Conservation (phyloP, 306 rosid genomes). For the Astragalus membranaceus region DNA sequence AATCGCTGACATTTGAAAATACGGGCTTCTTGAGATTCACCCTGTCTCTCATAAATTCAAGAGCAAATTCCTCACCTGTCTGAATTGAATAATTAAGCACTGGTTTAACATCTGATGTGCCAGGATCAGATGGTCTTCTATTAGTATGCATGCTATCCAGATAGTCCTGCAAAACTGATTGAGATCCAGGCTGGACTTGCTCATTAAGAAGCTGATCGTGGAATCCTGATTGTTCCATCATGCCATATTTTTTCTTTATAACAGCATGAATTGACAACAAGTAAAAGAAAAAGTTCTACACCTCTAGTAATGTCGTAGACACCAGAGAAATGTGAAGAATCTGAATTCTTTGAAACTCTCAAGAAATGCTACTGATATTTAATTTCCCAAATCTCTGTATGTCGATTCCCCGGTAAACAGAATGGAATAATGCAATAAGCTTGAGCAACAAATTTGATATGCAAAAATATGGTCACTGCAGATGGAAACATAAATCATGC, state of each 20-base stretch:
- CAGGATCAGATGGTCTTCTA: constrained; percentile 45
- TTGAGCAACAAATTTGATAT: not conserved
- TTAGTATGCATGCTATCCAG: constrained; percentile 35
- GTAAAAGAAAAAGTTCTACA: not conserved
- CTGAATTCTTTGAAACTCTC: not conserved
- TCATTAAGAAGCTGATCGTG: constrained; percentile 38
- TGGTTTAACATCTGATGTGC: constrained; percentile 37
- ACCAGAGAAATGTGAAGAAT: constrained; percentile 2
- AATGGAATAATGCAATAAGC: not conserved
- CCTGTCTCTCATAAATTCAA: constrained; percentile 77
- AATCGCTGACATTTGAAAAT: constrained; percentile 38
- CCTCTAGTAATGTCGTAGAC: not conserved
- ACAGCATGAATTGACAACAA: not conserved
- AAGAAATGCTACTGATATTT: not conserved
- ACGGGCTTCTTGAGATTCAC: constrained; percentile 45
- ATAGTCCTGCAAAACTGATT: constrained; percentile 41
- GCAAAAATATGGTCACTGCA: not conserved
- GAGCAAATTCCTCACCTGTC: constrained; percentile 83
- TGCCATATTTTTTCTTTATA: constrained; percentile 15
- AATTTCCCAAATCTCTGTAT: not conserved
- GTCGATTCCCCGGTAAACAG: constrained; percentile 10
- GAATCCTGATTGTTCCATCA: constrained; percentile 35
- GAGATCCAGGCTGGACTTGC: constrained; percentile 42
- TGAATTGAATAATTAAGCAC: constrained; percentile 68
- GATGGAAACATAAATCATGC: not conserved